Evolutionary conservation across 768 basidiomycete species (phyloP).

Genomic region (Tephrocybe rancida): DNA sequence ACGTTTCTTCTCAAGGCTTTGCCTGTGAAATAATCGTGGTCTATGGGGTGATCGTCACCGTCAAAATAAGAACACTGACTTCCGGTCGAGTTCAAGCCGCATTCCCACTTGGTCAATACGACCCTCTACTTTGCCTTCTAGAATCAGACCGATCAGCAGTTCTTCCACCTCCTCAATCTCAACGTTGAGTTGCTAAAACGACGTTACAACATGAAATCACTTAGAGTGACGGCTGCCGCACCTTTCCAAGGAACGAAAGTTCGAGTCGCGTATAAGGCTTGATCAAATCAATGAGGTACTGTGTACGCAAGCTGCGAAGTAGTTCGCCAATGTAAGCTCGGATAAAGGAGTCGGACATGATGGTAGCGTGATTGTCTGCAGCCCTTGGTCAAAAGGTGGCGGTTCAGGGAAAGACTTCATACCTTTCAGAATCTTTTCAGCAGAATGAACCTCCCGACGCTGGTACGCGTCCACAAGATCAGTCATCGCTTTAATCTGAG

Average conservation of each 20-base stretch:
- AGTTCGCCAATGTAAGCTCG: slow-evolving; percentile 96
- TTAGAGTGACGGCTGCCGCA: slow-evolving; percentile 27
- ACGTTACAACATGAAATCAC: neutral
- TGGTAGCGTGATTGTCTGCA: slow-evolving; percentile 89
- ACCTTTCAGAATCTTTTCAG: slow-evolving; percentile 95
- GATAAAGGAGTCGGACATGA: slow-evolving; percentile 96
- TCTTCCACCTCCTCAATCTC: slow-evolving; percentile 91
- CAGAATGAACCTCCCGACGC: slow-evolving; percentile 93
- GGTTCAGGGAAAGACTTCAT: slow-evolving; percentile 5
- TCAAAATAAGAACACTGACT: slow-evolving; percentile 53
- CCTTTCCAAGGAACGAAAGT: slow-evolving; percentile 90
- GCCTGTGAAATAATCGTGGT: slow-evolving; percentile 41
- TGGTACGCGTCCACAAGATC: slow-evolving; percentile 97
- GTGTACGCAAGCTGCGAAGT: slow-evolving; percentile 89
- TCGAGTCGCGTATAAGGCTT: slow-evolving; percentile 97
- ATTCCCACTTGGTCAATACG: slow-evolving; percentile 96
- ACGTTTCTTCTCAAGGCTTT: slow-evolving; percentile 85
- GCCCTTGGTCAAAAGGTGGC: neutral
- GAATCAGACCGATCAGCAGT: slow-evolving; percentile 87
- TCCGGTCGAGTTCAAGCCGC: slow-evolving; percentile 86
- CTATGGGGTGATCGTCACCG: neutral
- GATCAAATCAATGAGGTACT: slow-evolving; percentile 97
- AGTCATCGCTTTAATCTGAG: slow-evolving; percentile 98
- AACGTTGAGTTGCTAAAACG: slow-evolving; percentile 89
- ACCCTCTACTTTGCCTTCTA: slow-evolving; percentile 97